Evolutionary conservation across 805 yeast species (phyloP), one percentile per base, ranked within the genome.

Genomic region (Komagataella phaffii): DNA sequence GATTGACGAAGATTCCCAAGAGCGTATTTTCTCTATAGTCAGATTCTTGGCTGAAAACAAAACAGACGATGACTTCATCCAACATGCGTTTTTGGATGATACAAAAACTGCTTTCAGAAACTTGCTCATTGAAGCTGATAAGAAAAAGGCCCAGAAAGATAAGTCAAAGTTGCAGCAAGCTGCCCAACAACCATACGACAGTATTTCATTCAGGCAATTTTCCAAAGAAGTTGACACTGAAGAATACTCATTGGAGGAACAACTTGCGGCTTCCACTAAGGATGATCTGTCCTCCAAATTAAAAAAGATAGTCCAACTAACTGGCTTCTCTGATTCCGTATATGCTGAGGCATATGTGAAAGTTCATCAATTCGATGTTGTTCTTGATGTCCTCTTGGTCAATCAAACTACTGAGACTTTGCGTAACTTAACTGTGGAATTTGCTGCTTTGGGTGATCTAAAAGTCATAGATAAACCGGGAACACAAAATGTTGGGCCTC

Each of bases 301-400:
- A 62, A 85, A 81, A 66, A 89, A 88, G 66, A 86, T 95, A 60
- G 82, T 88, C 49, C 98, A 88, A 64, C 77, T 93, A 58, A 91
- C 99, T n/a, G 99, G 99, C 17, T 93, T 89, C 68, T 86, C 96
- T 0, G 99, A 93, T 66, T 96, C 98, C 18, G 95, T 93, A 40
- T 93, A 93, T 65, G 98, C 96, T 6, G 99, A 93, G 70, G 99
- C 97, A 0, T 88, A 85, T 62, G 88, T 93, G 58, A 87, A 87
- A 58, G 93, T 88, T n/a, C 96, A 90, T 61, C 98, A 95, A 69
- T 93, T 85, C 65, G 98, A 95, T 66, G 95, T 93, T 60, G 89
- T 89, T 0, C 75, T 93, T 59, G 99, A 95, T 61, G 96, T 93
- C 17, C 72, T 93, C 65, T 71, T 93, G 56, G 98, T 93, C 48